These are phyloP conservation scores for Melastoma malabathricum DNA, from an alignment of 345 rosid genomes.

Conservation along the genomic window DNA sequence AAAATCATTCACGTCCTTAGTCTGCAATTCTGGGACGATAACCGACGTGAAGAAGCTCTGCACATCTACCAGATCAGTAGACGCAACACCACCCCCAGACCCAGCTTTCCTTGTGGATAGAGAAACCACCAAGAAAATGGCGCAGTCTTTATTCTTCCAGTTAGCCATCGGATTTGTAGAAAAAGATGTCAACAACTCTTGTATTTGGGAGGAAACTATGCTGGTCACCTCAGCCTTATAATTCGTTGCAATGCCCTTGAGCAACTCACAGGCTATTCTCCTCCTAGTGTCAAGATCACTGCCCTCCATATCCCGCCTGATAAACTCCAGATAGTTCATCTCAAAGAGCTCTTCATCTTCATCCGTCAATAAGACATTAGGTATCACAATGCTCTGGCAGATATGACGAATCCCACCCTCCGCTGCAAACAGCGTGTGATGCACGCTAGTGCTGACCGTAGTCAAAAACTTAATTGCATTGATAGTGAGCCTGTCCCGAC, in stretches of 20 bases:
- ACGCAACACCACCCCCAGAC: constrained; percentile 56
- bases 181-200: constrained; percentile 49
- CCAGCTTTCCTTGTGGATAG: constrained; percentile 84
- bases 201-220: constrained; percentile 65
- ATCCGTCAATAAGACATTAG: constrained; percentile 81
- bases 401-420: constrained; percentile 73
- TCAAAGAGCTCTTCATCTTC: constrained; percentile 98
- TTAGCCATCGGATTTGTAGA: constrained; percentile 52
- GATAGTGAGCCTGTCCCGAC: constrained; percentile 70
- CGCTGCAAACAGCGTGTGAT: constrained; percentile 65
- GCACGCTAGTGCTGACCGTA: constrained; percentile 86
- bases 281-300: constrained; percentile 96
- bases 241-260: constrained; percentile 84
- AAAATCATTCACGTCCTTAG: constrained; percentile 56
- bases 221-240: constrained; percentile 57
- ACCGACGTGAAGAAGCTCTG: constrained; percentile 62
- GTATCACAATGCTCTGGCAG: constrained; percentile 85
- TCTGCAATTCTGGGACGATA: constrained; percentile 77
- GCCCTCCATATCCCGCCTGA: constrained; percentile 99
- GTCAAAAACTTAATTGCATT: constrained; percentile 93
- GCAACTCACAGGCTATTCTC: constrained; percentile 93
- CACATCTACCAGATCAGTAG: constrained; percentile 83
- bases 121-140: constrained; percentile 81
- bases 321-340: constrained; percentile 90
- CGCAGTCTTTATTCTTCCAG: constrained; percentile 99